These are phyloP conservation scores for Pleurotus tuber-regium DNA, from an alignment of 768 basidiomycete species.

Conservation along the genomic window DNA sequence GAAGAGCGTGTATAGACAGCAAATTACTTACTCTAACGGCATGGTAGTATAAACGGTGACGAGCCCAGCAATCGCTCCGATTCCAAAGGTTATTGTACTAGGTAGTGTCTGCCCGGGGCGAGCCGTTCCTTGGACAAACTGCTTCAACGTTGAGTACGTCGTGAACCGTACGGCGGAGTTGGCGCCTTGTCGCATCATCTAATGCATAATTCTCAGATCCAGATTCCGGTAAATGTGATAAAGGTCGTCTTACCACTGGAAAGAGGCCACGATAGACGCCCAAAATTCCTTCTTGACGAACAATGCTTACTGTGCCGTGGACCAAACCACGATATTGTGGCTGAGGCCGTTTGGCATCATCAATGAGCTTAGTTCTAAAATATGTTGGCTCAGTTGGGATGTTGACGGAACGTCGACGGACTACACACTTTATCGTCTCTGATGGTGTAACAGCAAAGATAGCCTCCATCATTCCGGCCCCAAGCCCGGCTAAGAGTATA, in stretches of 20 bases:
- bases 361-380: slow-evolving; percentile 91
- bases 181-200: slow-evolving; percentile 98
- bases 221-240: neutral
- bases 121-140: slow-evolving; percentile 82
- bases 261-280: slow-evolving; percentile 92
- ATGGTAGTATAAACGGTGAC: slow-evolving; percentile 93
- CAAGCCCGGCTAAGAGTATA: slow-evolving; percentile 62
- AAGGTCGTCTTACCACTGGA: slow-evolving; percentile 71
- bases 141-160: slow-evolving; percentile 91
- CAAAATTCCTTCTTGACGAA: slow-evolving; percentile 78
- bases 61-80: slow-evolving; percentile 90
- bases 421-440: slow-evolving; percentile 92
- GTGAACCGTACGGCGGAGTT: slow-evolving; percentile 97
- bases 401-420: neutral
- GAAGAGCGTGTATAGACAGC: neutral
- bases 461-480: slow-evolving; percentile 91
- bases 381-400: neutral
- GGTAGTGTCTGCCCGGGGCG: slow-evolving; percentile 85
- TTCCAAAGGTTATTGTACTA: slow-evolving; percentile 86
- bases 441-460: slow-evolving; percentile 95
- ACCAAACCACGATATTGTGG: slow-evolving; percentile 86
- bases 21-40: slow-evolving; percentile 67
- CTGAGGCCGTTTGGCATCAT: slow-evolving; percentile 81
- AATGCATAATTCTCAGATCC: neutral
- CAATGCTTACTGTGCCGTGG: slow-evolving; percentile 80